Evolutionary conservation across 345 rosid species (phyloP).

Genomic region (Nasturtium officinale): DNA sequence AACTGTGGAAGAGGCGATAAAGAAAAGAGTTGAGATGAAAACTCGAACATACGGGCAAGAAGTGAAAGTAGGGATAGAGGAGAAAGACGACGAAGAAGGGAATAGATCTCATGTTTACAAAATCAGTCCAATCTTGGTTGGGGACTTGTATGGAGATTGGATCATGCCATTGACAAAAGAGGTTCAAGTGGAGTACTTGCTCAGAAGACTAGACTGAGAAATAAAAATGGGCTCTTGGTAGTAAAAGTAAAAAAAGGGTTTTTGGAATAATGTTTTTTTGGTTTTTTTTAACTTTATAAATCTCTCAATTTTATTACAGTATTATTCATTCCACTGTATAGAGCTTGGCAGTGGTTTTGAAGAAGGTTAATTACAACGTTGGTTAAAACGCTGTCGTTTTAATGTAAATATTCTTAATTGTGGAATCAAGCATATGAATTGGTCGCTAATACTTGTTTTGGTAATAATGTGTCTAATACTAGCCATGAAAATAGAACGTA

Average conservation of each 20-base stretch:
- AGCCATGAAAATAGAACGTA: too few relatives aligned
- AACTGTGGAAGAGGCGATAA: slow-evolving; percentile 59
- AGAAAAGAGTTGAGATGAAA: slow-evolving; percentile 72
- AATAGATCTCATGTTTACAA: slow-evolving; percentile 50
- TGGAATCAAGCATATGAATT: not conserved
- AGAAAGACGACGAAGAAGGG: slow-evolving; percentile 20
- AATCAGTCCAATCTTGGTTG: slow-evolving; percentile 68
- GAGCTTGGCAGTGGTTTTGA: slow-evolving; percentile 6
- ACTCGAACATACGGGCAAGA: slow-evolving; percentile 63
- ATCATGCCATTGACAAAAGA: slow-evolving; percentile 88
- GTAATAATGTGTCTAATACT: not conserved
- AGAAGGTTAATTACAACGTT: not conserved
- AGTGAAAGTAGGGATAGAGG: slow-evolving; percentile 35
- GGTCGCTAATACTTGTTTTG: not conserved
- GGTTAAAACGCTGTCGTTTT: not conserved
- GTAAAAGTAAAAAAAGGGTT: slow-evolving; percentile 2
- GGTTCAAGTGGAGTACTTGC: slow-evolving; percentile 71
- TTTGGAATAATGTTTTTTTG: not conserved
- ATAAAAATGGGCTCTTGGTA: slow-evolving; percentile 13
- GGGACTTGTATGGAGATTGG: slow-evolving; percentile 64
- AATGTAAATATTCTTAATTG: not conserved
- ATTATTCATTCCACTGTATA: slow-evolving; percentile 22
- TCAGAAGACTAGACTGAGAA: slow-evolving; percentile 68
- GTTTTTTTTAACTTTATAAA: not conserved
- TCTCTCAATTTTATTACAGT: not conserved